Evolutionary conservation across 306 rosid genomes (phyloP), one percentile per base, ranked within the genome.

Genomic region (Pterocarpus macrocarpus): DNA sequence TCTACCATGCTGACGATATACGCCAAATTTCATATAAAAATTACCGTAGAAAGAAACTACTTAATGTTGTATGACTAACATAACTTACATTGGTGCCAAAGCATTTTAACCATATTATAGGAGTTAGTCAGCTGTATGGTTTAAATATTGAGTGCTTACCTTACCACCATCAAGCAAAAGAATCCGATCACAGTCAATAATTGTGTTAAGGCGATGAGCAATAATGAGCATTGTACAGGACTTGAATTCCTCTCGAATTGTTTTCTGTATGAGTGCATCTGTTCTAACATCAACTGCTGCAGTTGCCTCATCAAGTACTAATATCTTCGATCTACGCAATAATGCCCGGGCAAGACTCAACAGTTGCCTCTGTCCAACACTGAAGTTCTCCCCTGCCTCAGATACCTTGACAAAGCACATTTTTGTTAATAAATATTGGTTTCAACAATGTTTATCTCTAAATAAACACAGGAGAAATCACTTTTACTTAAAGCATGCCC

Each of bases 291-390:
- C 99, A 15, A 95, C 97, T 13, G 97, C 94, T 63, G 99, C 97
- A 35, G 99, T 95, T 73, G 99, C 97, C 82, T 95, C 99, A 8
- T 95, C 99, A 78, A 95, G 99, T 66, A 95, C 97, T 81, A 95
- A 89, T 68, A 95, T 90, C 87, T 91, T 95, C 32, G 98, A 95
- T 85, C 97, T 93, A 59, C 97, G 89, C 71, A 95, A 84, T 75
- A 95, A 85, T 77, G 99, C 95, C 85, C 98, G 86, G 12, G 98
- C 75, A 64, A 95, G 99, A 88, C 99, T 93, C 83, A 95, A 71
- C 70, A 95, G 86, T 69, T 95, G 99, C 84, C 97, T 88, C 86
- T 93, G 98, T 79, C 99, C 99, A 83, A 95, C 98, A 70, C 99
- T 95, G 86, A 93, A 95, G 81, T 95, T 95, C 80, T 95, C 98